These are phyloP conservation scores for Candida koratica DNA, from an alignment of 805 yeast genomes.

Conservation along the genomic window DNA sequence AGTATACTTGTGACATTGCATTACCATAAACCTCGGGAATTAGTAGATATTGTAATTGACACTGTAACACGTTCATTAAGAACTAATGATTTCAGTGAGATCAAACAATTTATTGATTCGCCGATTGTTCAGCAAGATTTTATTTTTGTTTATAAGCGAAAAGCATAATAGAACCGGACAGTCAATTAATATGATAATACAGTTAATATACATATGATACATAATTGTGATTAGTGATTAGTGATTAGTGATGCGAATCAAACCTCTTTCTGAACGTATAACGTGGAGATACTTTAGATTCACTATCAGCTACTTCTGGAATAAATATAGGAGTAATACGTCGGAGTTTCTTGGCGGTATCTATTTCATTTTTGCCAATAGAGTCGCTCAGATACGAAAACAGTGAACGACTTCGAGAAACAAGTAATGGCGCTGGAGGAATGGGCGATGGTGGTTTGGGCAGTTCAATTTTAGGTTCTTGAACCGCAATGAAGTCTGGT, in stretches of 20 bases:
- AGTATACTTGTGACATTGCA: constrained; percentile 16
- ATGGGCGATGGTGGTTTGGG: constrained; percentile 3
- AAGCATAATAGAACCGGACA: too few relatives aligned
- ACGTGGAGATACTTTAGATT: constrained; percentile 30
- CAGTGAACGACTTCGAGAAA: neutral
- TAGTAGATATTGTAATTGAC: neutral
- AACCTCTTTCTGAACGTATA: constrained; percentile 25
- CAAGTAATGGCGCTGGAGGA: constrained; percentile 8
- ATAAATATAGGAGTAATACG: constrained; percentile 35
- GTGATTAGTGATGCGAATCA: constrained; percentile 15
- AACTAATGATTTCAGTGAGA: constrained; percentile 5
- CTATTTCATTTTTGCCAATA: constrained; percentile 16
- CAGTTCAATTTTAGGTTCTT: neutral
- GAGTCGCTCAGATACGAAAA: neutral
- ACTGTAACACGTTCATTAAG: constrained; percentile 4
- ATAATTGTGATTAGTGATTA: too few relatives aligned
- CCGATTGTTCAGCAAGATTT: constrained; percentile 21
- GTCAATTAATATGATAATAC: too few relatives aligned
- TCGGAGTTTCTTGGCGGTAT: constrained; percentile 32
- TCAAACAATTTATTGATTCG: constrained; percentile 17
- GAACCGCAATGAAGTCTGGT: constrained; percentile 10
- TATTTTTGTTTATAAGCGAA: constrained; percentile 29
- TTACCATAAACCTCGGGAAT: constrained; percentile 7
- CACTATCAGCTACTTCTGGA: constrained; percentile 24
- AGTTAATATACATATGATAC: too few relatives aligned